Conservation (phyloP, 106 monocot species). For the Dendrobium catenatum region DNA sequence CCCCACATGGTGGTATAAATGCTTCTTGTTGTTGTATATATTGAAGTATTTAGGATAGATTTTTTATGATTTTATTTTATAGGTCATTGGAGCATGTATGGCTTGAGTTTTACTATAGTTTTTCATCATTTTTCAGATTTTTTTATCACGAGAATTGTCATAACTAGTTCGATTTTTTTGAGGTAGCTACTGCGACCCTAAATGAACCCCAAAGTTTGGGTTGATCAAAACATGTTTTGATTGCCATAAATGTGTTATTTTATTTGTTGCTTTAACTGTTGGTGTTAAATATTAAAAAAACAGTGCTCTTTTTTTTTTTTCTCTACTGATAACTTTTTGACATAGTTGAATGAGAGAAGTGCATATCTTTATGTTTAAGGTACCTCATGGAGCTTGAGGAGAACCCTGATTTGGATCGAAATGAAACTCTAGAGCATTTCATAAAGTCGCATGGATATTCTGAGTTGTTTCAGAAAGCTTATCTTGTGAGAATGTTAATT, state of each 20-base stretch:
- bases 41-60: no score
- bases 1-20: no score
- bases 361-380: conserved; percentile 26
- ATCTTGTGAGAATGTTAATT: conserved; percentile 53
- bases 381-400: conserved; percentile 70
- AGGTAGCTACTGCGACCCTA: no score
- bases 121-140: no score
- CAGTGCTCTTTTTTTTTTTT: not conserved
- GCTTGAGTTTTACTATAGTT: no score
- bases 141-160: no score
- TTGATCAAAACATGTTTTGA: no score
- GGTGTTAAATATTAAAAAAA: not conserved
- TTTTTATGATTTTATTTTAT: no score
- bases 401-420: conserved; percentile 67
- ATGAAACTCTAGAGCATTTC: conserved; percentile 68
- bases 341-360: not conserved
- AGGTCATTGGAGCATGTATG: no score
- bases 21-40: no score
- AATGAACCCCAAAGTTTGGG: no score
- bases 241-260: not conserved
- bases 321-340: not conserved
- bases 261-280: not conserved
- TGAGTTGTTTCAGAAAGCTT: conserved; percentile 65
- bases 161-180: no score
- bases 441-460: conserved; percentile 83